Conservation (phyloP, 1,139 yeast species). For the Sugiyamaella japonica region DNA sequence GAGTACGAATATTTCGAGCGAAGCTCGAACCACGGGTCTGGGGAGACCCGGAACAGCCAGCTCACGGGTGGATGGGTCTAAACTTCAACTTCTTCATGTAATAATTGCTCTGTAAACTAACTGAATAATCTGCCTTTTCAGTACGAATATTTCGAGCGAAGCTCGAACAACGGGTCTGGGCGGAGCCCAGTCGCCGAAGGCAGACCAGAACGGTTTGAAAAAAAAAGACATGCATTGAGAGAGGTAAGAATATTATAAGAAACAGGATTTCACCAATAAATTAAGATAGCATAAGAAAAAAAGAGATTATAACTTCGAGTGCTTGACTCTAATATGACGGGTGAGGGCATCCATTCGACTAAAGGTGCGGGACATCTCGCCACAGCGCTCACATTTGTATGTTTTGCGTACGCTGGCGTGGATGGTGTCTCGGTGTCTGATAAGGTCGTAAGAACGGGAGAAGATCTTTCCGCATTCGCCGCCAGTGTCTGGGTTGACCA, state of each 20-base stretch:
- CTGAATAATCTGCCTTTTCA: not conserved
- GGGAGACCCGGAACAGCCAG: constrained; percentile 22
- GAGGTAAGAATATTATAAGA: constrained; percentile 11
- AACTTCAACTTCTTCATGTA: constrained; percentile 9
- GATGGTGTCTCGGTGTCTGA: constrained; percentile 94
- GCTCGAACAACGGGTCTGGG: constrained; percentile 9
- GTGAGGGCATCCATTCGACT: constrained; percentile 94
- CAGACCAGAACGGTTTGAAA: not conserved
- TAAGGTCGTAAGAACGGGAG: constrained; percentile 90
- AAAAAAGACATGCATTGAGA: constrained; percentile 17
- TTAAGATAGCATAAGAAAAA: constrained; percentile 5
- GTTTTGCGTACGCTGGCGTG: constrained; percentile 86
- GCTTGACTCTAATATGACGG: constrained; percentile 89
- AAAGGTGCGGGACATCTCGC: constrained; percentile 74
- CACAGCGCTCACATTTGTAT: constrained; percentile 83
- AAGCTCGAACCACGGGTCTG: constrained; percentile 6
- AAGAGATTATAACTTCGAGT: constrained; percentile 35
- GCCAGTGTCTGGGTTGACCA: constrained; percentile 61
- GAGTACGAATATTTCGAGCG: not conserved
- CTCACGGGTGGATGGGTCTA: constrained; percentile 38
- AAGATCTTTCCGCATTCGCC: constrained; percentile 76
- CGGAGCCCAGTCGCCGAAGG: constrained; percentile 15
- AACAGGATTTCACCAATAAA: constrained; percentile 5
- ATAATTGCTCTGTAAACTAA: constrained; percentile 12
- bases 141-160: not conserved